phyloP scores from a whole-genome alignment of 2,329 filamentous ascomycete species.

The Fusarium sp. region DNA sequence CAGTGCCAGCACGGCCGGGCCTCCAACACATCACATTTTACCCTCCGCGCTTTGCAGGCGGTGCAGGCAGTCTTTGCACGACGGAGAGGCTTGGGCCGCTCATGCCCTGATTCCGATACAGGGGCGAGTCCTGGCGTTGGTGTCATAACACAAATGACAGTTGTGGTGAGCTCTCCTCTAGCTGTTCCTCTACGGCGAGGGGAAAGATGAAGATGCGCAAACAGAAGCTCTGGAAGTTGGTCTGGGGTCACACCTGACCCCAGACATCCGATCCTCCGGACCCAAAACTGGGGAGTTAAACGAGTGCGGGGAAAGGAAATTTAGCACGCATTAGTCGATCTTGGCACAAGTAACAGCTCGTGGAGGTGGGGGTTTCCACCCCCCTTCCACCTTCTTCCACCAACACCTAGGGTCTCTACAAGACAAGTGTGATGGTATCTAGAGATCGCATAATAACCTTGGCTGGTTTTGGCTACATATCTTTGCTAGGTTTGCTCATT shows the following conservation, averaged over 20 bases:
- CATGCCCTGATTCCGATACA: not conserved
- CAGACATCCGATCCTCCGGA: not conserved
- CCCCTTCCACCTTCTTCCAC: too few relatives aligned
- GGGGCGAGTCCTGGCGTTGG: not conserved
- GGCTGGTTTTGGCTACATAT: too few relatives aligned
- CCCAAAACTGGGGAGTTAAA: not conserved
- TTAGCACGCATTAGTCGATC: not conserved
- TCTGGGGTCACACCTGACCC: not conserved
- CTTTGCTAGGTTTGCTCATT: not conserved
- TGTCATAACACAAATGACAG: not conserved
- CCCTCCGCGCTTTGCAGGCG: not conserved
- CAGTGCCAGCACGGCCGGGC: not conserved
- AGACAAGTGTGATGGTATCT: too few relatives aligned
- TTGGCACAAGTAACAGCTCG: not conserved
- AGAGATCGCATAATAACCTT: too few relatives aligned
- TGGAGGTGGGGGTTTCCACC: too few relatives aligned
- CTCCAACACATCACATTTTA: not conserved
- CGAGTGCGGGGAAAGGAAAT: not conserved
- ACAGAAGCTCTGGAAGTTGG: not conserved
- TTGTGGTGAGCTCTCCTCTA: not conserved
- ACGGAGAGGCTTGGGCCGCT: not conserved
- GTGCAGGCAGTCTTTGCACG: not conserved
- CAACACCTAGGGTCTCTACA: too few relatives aligned
- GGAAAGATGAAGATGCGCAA: not conserved
- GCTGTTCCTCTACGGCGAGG: not conserved